Conservation (phyloP, 805 yeast species). For the Nakazawaea holstii region DNA sequence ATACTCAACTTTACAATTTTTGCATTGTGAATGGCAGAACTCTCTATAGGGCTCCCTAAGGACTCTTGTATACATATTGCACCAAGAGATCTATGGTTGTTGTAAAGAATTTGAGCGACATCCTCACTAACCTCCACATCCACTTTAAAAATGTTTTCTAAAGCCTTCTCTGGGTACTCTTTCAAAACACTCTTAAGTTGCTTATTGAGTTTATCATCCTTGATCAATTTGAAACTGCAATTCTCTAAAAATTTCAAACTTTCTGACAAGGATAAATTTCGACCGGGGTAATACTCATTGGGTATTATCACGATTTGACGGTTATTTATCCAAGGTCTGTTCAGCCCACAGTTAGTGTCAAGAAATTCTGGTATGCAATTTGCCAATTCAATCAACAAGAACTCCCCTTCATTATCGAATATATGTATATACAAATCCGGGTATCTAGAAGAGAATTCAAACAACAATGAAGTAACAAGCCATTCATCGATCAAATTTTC, state of each 20-base stretch:
- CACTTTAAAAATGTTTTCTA: conserved; percentile 21
- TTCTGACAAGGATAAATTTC: conserved; percentile 32
- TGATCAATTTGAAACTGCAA: conserved; percentile 29
- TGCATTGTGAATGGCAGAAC: background rate
- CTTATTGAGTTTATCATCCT: conserved; percentile 18
- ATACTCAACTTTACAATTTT: background rate
- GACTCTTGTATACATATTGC: conserved; percentile 1
- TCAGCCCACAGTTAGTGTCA: conserved; percentile 37
- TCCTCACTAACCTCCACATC: conserved; percentile 14
- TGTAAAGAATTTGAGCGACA: conserved; percentile 6
- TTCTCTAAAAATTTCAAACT: conserved; percentile 34
- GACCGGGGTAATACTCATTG: conserved; percentile 24
- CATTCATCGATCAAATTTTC: conserved; percentile 39
- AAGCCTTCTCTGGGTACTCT: conserved; percentile 24
- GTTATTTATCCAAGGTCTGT: conserved; percentile 49
- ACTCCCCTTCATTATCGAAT: conserved; percentile 54
- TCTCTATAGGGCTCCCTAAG: background rate
- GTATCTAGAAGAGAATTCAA: conserved; percentile 24
- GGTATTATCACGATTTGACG: conserved; percentile 37
- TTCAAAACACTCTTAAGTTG: conserved; percentile 14
- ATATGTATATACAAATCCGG: conserved; percentile 36
- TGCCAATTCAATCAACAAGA: conserved; percentile 43
- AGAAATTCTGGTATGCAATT: conserved; percentile 35
- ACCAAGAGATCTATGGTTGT: background rate
- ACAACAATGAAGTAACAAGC: conserved; percentile 35